phyloP scores from a whole-genome alignment of 176 grass and related monocot genomes.

The Miscanthus lutarioriparius region DNA sequence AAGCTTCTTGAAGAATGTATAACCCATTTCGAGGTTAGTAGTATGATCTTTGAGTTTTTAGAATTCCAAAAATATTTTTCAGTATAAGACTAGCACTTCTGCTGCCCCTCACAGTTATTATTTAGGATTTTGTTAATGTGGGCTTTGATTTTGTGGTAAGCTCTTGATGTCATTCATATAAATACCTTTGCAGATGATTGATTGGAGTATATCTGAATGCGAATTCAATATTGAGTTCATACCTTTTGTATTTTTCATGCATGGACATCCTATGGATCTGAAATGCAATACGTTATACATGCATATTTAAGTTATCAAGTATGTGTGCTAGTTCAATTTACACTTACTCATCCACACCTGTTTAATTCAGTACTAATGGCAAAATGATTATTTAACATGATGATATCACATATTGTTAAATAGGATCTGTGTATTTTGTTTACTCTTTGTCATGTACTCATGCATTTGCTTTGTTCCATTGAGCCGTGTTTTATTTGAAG shows the following conservation, averaged over 20 bases:
- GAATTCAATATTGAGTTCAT: not conserved
- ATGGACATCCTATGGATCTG: not conserved
- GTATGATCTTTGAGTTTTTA: conserved; percentile 18
- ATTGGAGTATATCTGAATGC: conserved; percentile 8
- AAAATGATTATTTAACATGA: conserved; percentile 19
- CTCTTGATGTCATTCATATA: not conserved
- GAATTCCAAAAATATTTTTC: conserved; percentile 9
- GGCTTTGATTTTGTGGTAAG: not conserved
- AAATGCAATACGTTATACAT: not conserved
- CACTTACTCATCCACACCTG: not conserved
- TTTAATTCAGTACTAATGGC: conserved; percentile 17
- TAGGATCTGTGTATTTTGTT: not conserved
- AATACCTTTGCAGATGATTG: conserved; percentile 3
- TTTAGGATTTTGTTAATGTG: not conserved
- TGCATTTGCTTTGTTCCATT: conserved; percentile 14
- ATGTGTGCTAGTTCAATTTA: conserved; percentile 10
- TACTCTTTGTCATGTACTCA: not conserved
- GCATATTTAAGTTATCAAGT: conserved; percentile 12
- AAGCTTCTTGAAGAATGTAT: conserved; percentile 99
- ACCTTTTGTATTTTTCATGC: conserved; percentile 15
- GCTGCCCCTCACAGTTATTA: not conserved
- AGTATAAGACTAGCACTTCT: conserved; percentile 15
- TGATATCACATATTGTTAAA: not conserved
- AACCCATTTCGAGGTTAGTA: conserved; percentile 90
- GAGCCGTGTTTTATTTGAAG: not conserved